Percentiles rank a stretch among this genome's conserved stretches.
Evolutionary conservation across 1,284 basidiomycete species (phyloP).

Genomic region (Ceraceosorus guamensis): DNA sequence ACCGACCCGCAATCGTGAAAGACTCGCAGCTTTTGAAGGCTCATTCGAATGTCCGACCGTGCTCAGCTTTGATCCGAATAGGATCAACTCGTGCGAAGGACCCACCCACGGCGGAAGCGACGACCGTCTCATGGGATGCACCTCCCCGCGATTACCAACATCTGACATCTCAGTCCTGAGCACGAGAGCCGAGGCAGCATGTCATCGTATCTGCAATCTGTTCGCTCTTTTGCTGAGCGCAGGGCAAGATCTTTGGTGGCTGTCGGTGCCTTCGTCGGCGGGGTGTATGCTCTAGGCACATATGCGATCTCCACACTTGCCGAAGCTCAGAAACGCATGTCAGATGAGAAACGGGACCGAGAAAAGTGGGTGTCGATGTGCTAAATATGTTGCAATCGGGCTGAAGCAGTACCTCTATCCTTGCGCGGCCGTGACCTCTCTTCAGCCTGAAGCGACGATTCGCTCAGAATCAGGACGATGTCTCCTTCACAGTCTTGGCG

Average conservation of each 20-base stretch:
- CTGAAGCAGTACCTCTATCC: conserved; percentile 2
- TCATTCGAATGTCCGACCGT: too few species aligned
- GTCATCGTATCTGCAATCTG: conserved; percentile 9
- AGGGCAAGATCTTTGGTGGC: conserved; percentile 32
- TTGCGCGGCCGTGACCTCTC: background rate
- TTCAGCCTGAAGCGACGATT: conserved; percentile 68
- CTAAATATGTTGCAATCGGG: background rate
- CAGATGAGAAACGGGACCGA: conserved; percentile 61
- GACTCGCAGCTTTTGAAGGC: too few species aligned
- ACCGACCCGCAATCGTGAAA: too few species aligned
- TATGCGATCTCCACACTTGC: conserved; percentile 64
- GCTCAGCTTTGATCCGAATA: too few species aligned
- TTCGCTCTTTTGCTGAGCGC: conserved; percentile 18
- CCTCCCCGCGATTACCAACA: too few species aligned
- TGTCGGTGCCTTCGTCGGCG: conserved; percentile 56
- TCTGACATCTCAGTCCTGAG: too few species aligned
- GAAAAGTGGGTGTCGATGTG: conserved; percentile 60
- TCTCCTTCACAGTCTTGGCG: conserved; percentile 70
- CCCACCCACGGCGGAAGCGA: too few species aligned
- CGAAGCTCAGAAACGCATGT: conserved; percentile 63
- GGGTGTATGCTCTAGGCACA: conserved; percentile 61
- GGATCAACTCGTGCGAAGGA: too few species aligned
- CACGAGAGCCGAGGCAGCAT: background rate
- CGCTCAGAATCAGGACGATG: conserved; percentile 72
- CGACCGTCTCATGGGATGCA: too few species aligned